Conservation (phyloP, 2,329 filamentous ascomycete genomes). For the Diplocarpon rosae region DNA sequence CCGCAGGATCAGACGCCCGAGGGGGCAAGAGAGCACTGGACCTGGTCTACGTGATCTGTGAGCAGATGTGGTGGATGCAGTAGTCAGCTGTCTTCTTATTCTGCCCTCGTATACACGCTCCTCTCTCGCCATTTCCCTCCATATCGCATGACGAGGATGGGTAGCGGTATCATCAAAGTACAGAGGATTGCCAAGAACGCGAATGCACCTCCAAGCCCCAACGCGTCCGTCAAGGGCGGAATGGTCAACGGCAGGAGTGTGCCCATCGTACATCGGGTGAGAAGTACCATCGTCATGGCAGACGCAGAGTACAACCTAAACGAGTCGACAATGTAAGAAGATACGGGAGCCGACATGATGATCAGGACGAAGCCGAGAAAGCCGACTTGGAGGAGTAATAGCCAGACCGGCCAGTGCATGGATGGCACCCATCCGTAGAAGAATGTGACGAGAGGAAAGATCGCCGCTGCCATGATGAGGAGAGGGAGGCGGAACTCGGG, state of each 20-base stretch:
- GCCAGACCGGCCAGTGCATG: constrained; percentile 40
- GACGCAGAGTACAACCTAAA: constrained; percentile 28
- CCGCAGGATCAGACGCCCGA: too few relatives aligned
- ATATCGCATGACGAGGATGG: constrained; percentile 38
- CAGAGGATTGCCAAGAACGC: constrained; percentile 28
- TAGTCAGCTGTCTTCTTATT: not conserved
- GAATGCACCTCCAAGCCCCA: constrained; percentile 33
- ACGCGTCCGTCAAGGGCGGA: constrained; percentile 34
- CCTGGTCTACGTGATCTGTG: too few relatives aligned
- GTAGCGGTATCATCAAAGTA: constrained; percentile 38
- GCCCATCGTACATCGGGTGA: constrained; percentile 27
- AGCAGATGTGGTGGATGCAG: too few relatives aligned
- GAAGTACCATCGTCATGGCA: constrained; percentile 30
- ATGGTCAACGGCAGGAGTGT: constrained; percentile 45
- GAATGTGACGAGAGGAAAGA: constrained; percentile 44
- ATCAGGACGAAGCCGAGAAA: constrained; percentile 40
- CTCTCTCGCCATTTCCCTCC: constrained; percentile 40
- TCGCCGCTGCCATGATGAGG: constrained; percentile 39
- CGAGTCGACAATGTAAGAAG: constrained; percentile 44
- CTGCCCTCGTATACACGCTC: constrained; percentile 37
- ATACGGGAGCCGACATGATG: constrained; percentile 32
- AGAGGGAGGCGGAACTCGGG: constrained; percentile 56
- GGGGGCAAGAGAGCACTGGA: too few relatives aligned
- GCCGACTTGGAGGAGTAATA: constrained; percentile 34
- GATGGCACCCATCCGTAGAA: constrained; percentile 45